Base-by-base conservation (phyloP, 345 rosid species). In the Abelmoschus esculentus region DNA sequence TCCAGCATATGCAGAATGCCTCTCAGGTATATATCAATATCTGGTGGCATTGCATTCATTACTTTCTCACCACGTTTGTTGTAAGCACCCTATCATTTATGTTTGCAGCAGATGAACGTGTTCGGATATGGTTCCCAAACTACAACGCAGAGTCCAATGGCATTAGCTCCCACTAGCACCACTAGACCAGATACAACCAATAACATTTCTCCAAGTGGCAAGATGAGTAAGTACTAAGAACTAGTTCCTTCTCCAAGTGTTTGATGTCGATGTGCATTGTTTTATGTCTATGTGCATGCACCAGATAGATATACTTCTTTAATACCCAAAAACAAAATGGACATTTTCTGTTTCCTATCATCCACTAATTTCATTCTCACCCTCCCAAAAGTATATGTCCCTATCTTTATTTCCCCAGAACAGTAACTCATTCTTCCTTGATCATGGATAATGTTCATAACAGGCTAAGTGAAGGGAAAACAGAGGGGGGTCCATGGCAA, bases 101-200 rank as follows among this genome's bases (percentile, higher is more conserved):
- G 44, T 40, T 83, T 22, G 83, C 82, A 84, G 89, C 73, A 81
- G 42, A 69, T 80, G 79, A 83, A 81, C 44, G 80, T 82, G 89
- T 62, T 82, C 66, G 77, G 79, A 59, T 83, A 79, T 75, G 77
- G 79, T 62, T 73, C 77, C 31, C 85, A 76, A 73, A 50, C 83
- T 0, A 72, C 72, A 70, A 83, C 71, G 18, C 79, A 73, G 44
- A 64, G 53, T 75, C 84, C 80, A 38, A 31, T 70, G 61, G 49
- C 46, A 64, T 70, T 72, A 40, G 79, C 73, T 26, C 75, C 78
- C 1, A 75, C 68, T 70, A 74, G 47, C 46, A 61, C 32, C 18
- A 19, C 36, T 11, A 70, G 61, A 54, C 29, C 36, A 75, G 66
- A 73, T 69, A 22, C 76, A 32, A 71, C 83, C 11, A 79, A 75